Conservation (phyloP, 2,329 filamentous ascomycete genomes). For the Beauveria sp. region DNA sequence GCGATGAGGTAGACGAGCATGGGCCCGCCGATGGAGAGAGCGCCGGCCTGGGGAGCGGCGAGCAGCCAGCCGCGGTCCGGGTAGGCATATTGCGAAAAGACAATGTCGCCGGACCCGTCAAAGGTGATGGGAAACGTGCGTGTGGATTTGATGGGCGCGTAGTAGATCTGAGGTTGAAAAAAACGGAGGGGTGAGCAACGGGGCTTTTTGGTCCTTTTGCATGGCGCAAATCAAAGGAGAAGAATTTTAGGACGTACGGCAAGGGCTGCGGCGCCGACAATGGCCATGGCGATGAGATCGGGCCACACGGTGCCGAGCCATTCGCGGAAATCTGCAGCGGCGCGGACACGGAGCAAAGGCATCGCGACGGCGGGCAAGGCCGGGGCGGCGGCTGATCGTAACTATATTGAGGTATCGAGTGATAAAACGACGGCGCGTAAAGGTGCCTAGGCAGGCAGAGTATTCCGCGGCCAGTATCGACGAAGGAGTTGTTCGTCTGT, state of each 20-base stretch:
- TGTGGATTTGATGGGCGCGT: conserved; percentile 44
- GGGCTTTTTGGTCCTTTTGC: too few species aligned
- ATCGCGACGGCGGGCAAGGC: background rate
- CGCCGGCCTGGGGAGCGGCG: conserved; percentile 48
- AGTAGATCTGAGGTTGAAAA: conserved; percentile 36
- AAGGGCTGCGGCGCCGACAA: conserved; percentile 33
- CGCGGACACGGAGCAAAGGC: background rate
- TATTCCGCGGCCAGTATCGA: background rate
- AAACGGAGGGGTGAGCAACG: too few species aligned
- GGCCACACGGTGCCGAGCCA: conserved; percentile 53
- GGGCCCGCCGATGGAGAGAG: conserved; percentile 50
- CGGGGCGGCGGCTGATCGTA: too few species aligned
- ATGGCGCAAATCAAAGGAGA: background rate
- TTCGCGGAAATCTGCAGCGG: conserved; percentile 22
- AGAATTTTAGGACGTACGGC: conserved; percentile 18
- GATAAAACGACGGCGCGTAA: background rate
- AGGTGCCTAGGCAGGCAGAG: background rate
- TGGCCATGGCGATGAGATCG: conserved; percentile 51
- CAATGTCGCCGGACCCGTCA: conserved; percentile 47
- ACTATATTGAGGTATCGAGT: background rate
- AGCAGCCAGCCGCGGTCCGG: conserved; percentile 56
- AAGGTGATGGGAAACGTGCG: conserved; percentile 58
- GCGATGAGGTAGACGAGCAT: conserved; percentile 47
- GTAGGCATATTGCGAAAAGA: conserved; percentile 58
- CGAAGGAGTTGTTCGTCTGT: background rate